Evolutionary conservation across 2,329 filamentous ascomycete species (phyloP).

Genomic region (Nothophaeocryptopus gaeumannii): DNA sequence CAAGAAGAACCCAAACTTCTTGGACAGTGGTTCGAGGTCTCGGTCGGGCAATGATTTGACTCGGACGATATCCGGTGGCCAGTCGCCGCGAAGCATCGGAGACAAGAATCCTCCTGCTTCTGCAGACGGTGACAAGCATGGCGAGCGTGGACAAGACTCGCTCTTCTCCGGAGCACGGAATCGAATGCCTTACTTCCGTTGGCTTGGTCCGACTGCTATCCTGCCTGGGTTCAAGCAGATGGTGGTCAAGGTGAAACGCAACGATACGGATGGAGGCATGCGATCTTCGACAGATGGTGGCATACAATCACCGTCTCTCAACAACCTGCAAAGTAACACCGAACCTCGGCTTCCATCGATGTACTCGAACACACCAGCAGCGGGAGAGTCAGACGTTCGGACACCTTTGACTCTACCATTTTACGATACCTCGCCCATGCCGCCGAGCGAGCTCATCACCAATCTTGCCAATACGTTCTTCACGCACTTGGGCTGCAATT

Average conservation of each 20-base stretch:
- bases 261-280: constrained; percentile 59
- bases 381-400: constrained; percentile 40
- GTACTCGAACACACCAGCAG: constrained; percentile 28
- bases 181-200: constrained; percentile 82
- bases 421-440: constrained; percentile 71
- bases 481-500: constrained; percentile 76
- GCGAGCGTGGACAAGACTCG: constrained; percentile 18
- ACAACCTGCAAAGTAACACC: constrained; percentile 11
- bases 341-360: constrained; percentile 21
- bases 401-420: constrained; percentile 55
- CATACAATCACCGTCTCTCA: constrained; percentile 29
- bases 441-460: constrained; percentile 72
- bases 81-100: constrained; percentile 13
- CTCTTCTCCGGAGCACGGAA: constrained; percentile 45
- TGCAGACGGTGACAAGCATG: constrained; percentile 11
- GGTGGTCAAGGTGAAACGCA: constrained; percentile 72
- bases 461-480: constrained; percentile 80
- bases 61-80: constrained; percentile 10
- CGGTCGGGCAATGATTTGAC: constrained; percentile 9
- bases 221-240: constrained; percentile 91
- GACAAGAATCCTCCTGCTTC: constrained; percentile 5
- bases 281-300: constrained; percentile 53
- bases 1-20: not conserved
- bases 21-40: not conserved
- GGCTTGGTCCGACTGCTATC: constrained; percentile 87